Evolutionary conservation across 192 early-diverging fungal species (phyloP).

Genomic region (Backusella circina): DNA sequence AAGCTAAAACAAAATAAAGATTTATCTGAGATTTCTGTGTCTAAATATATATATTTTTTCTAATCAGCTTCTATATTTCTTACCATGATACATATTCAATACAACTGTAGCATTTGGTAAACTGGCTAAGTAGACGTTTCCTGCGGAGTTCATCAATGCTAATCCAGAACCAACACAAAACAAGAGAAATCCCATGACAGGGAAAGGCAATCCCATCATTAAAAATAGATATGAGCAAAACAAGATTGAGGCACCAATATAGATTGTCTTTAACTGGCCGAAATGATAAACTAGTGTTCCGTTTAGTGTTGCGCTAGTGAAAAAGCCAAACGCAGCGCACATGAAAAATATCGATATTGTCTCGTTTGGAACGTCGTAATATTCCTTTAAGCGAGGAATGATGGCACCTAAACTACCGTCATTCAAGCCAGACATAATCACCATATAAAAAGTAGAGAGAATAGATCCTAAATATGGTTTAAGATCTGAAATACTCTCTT

Average conservation of each 20-base stretch:
- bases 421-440: conserved; percentile 17
- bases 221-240: conserved; percentile 15
- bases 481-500: neutral
- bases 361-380: conserved; percentile 23
- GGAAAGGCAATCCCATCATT: conserved; percentile 19
- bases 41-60: neutral
- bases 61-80: neutral
- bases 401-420: conserved; percentile 31
- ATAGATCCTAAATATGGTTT: neutral
- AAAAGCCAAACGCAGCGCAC: conserved; percentile 15
- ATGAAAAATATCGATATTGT: conserved; percentile 28
- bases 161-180: conserved; percentile 19
- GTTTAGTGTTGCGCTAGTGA: conserved; percentile 20
- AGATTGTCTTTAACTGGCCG: conserved; percentile 13
- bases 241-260: neutral
- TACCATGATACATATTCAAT: conserved; percentile 34
- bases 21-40: neutral
- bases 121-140: conserved; percentile 20
- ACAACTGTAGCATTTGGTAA: conserved; percentile 21
- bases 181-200: conserved; percentile 13
- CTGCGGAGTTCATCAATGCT: conserved; percentile 18
- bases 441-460: conserved; percentile 2
- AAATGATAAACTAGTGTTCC: conserved; percentile 19
- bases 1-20: conserved; percentile 9
- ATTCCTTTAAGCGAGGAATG: conserved; percentile 21